Percentiles rank a stretch among this genome's conserved stretches.
Conservation (phyloP, 2,329 filamentous ascomycete species). For the Allantophomopsis lycopodina region DNA sequence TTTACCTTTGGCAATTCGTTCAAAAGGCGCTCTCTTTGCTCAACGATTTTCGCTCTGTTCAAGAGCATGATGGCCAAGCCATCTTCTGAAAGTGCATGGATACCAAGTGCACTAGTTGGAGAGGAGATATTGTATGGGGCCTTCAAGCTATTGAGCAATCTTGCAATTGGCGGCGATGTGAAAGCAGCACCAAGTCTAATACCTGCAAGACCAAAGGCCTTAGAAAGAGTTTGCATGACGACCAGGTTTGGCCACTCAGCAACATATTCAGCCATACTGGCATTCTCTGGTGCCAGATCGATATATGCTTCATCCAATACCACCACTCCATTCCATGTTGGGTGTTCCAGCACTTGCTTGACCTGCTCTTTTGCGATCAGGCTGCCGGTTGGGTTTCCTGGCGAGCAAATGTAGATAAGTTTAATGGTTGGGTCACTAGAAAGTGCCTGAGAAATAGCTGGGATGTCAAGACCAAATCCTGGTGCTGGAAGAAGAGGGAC, state of each 20-base stretch:
- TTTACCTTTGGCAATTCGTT: constrained; percentile 57
- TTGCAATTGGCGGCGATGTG: constrained; percentile 58
- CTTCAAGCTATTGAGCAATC: constrained; percentile 80
- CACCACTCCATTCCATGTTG: constrained; percentile 89
- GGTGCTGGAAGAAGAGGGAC: constrained; percentile 67
- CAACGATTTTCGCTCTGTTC: constrained; percentile 56
- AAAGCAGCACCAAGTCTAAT: constrained; percentile 86
- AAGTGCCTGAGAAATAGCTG: constrained; percentile 53
- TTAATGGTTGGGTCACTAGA: constrained; percentile 57
- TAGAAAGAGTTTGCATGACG: constrained; percentile 97
- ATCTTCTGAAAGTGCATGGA: constrained; percentile 49
- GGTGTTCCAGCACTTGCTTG: constrained; percentile 61
- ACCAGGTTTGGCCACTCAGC: constrained; percentile 88
- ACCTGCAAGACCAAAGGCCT: constrained; percentile 90
- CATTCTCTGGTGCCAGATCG: constrained; percentile 71
- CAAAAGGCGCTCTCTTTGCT: constrained; percentile 66
- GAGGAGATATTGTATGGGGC: constrained; percentile 93
- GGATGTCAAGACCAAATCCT: constrained; percentile 60
- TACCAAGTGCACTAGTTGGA: constrained; percentile 72
- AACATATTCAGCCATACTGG: constrained; percentile 84
- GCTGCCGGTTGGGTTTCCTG: constrained; percentile 84
- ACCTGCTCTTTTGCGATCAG: constrained; percentile 67
- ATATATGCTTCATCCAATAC: constrained; percentile 94
- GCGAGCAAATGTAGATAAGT: constrained; percentile 83
- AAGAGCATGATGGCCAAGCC: constrained; percentile 62